These are phyloP conservation scores for Chlamydomonas schloesseri DNA, from an alignment of 139 green algal genomes.

Conservation along the genomic window DNA sequence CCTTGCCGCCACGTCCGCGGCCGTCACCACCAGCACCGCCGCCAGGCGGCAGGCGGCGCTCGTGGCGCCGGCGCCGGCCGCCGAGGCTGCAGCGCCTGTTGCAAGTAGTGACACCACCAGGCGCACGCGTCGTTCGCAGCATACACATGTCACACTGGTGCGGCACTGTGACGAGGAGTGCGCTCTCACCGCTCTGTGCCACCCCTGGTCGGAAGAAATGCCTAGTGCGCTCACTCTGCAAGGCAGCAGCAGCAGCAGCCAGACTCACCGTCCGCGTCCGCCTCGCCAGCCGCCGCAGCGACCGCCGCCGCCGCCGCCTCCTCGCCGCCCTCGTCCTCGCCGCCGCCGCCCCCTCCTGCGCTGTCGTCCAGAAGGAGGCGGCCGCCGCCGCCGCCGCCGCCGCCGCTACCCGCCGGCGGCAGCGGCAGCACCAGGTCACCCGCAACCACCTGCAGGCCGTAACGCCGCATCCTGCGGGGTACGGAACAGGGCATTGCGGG, in stretches of 20 bases:
- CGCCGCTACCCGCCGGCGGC: background rate
- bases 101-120: too few relatives aligned
- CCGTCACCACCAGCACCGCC: constrained; percentile 80
- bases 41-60: constrained; percentile 46
- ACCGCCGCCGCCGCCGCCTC: background rate
- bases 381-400: constrained; percentile 14
- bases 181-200: too few relatives aligned
- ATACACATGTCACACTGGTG: too few relatives aligned
- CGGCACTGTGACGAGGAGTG: too few relatives aligned
- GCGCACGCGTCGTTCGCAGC: too few relatives aligned
- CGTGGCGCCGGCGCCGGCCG: background rate
- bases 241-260: too few relatives aligned
- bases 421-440: constrained; percentile 82
- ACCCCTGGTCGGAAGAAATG: too few relatives aligned
- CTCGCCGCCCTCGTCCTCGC: constrained; percentile 19
- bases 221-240: too few relatives aligned
- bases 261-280: background rate
- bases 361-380: background rate
- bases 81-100: too few relatives aligned
- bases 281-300: background rate
- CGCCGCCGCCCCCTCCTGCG: constrained; percentile 22
- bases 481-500: background rate
- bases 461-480: constrained; percentile 23
- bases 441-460: constrained; percentile 70
- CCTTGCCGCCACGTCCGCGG: constrained; percentile 69